A percentile compares a stretch with the other conserved stretches of the same genome.
Conservation (phyloP, 176 grass and related monocot species). For the Typha latifolia region DNA sequence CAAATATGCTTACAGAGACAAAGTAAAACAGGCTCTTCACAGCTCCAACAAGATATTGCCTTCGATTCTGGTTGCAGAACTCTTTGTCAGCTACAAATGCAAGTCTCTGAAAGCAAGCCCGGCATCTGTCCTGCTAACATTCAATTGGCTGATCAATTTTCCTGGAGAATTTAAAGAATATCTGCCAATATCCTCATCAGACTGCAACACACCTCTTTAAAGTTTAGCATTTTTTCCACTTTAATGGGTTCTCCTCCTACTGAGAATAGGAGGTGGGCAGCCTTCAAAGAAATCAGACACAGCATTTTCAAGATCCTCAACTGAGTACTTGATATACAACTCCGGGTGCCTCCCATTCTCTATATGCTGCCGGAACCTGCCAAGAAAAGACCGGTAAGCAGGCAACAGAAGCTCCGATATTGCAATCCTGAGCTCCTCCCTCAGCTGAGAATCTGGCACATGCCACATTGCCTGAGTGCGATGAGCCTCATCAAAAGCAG, state of each 20-base stretch:
- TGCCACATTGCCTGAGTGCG: constrained; percentile 56
- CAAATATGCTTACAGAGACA: constrained; percentile 23
- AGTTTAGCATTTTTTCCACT: constrained; percentile 21
- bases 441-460: constrained; percentile 76
- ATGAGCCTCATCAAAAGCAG: constrained; percentile 73
- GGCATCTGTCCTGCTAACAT: background rate
- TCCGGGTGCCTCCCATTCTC: constrained; percentile 77
- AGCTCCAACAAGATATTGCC: constrained; percentile 28
- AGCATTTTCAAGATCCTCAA: constrained; percentile 70
- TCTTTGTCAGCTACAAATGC: constrained; percentile 39
- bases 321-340: constrained; percentile 82
- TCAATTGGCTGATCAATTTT: constrained; percentile 6
- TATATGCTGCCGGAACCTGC: constrained; percentile 77
- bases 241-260: constrained; percentile 50
- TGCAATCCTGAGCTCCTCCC: constrained; percentile 87
- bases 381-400: constrained; percentile 83
- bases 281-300: constrained; percentile 74
- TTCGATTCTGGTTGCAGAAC: constrained; percentile 27
- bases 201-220: background rate
- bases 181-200: constrained; percentile 1
- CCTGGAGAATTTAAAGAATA: constrained; percentile 41
- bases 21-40: constrained; percentile 18
- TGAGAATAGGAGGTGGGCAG: constrained; percentile 24
- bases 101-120: constrained; percentile 15
- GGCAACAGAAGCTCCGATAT: constrained; percentile 78